Evolutionary conservation across 768 basidiomycete species (phyloP), one percentile per base, ranked within the genome.

Genomic region (Chalciporus pseudorubinellus): DNA sequence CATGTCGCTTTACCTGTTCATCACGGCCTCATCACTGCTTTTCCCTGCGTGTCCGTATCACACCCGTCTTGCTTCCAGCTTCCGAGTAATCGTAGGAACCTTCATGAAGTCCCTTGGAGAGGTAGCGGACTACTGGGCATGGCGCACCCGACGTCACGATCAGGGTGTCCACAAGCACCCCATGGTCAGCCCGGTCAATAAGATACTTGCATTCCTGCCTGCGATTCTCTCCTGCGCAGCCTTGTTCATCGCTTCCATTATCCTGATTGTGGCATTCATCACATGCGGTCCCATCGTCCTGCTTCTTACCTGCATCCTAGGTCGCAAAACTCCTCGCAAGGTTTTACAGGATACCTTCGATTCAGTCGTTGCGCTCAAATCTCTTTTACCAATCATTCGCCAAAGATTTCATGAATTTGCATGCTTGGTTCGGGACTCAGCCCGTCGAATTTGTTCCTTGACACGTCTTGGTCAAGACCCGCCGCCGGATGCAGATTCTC

Each of bases 1-100:
- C 9, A 24, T 44, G 11, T 21, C 57, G 13, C 53, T 62, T 39
- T 62, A 63, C 46, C 9, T 44, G 19, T 48, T 50, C 22, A 63
- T 63, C 10, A 53, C 59, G 3, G 13, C 63, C 14, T 43, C 61
- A 5, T 58, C 60, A 20, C 26, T 56, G 14, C 20, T 53, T 26
- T 50, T 38, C 21, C 41, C 52, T 11, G 22, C 20, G 12, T 62
- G 58, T 41, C 60, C 60, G 16, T 62, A 53, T 45, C 61, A 56
- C 20, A 63, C 61, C 1, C 61, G 58, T 12, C 39, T 51, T 8
- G 60, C 60, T 20, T 52, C 50, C 33, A 20, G 31, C 6, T 49
- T 61, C 21, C 53, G 46, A 24, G 26, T 8, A 22, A 10, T 24
- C 16, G n/a, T 54, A 12, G 26, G 19, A 10, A 26, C 29, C 21